A percentile compares a stretch with the other conserved stretches of the same genome.
Evolutionary conservation across 345 rosid genomes (phyloP).

Genomic region (Eutrema japonicum): DNA sequence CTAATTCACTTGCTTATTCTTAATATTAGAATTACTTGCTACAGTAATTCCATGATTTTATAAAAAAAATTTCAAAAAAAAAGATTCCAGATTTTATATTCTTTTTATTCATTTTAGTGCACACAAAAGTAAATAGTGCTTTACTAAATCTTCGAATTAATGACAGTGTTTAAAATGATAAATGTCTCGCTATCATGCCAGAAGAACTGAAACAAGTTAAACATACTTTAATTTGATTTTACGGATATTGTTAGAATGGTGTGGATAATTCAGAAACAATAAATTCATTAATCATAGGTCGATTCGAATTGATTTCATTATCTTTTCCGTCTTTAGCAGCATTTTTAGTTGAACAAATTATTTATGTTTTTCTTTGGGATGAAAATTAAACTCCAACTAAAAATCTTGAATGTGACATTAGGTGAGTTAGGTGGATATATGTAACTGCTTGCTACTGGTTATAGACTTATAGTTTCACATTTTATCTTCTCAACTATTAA

Average conservation of each 20-base stretch:
- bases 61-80: too few relatives aligned
- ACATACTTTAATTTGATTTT: background rate
- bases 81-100: constrained; percentile 13
- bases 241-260: background rate
- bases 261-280: background rate
- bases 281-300: constrained; percentile 17
- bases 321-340: background rate
- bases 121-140: background rate
- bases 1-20: too few relatives aligned
- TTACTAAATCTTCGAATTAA: background rate
- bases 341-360: constrained; percentile 5
- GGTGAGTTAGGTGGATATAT: constrained; percentile 32
- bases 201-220: constrained; percentile 12
- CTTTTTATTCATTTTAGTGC: background rate
- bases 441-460: constrained; percentile 27
- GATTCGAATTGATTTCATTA: constrained; percentile 15
- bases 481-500: constrained; percentile 32
- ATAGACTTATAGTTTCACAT: constrained; percentile 28
- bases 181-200: background rate
- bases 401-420: constrained; percentile 26
- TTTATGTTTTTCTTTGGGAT: constrained; percentile 1
- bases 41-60: background rate
- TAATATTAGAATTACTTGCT: constrained; percentile 22
- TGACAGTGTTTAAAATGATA: background rate
- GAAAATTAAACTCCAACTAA: constrained; percentile 28